A percentile compares a stretch with the other conserved stretches of the same genome.
These are phyloP conservation scores for Penicillium herquei DNA, from an alignment of 495 filamentous ascomycete species.

Conservation along the genomic window DNA sequence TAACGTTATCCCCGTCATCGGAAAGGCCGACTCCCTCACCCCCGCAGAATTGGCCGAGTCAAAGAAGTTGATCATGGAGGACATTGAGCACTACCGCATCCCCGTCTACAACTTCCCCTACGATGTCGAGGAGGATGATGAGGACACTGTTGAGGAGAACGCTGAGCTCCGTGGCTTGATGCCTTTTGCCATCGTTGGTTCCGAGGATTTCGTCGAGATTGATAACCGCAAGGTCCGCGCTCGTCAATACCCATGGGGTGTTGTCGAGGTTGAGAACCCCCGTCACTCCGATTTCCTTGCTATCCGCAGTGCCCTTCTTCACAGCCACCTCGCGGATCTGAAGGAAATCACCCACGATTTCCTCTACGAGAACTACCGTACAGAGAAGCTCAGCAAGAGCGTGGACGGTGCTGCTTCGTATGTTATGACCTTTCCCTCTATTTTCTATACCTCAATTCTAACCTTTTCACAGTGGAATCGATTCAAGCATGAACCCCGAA, in stretches of 20 bases:
- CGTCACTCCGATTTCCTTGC: conserved; percentile 98
- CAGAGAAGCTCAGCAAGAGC: conserved; percentile 99
- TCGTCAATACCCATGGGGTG: conserved; percentile 97
- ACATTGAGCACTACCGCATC: conserved; percentile 99
- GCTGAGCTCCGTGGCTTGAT: conserved; percentile 94
- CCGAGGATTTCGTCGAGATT: conserved; percentile 92
- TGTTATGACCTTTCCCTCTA: conserved; percentile 34
- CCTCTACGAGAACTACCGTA: conserved; percentile 99
- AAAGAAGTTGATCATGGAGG: conserved; percentile 99
- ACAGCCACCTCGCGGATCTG: conserved; percentile 94
- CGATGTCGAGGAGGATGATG: conserved; percentile 98
- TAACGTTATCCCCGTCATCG: conserved; percentile 98
- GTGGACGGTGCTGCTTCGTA: conserved; percentile 89
- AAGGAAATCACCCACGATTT: conserved; percentile 99
- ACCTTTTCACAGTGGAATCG: conserved; percentile 42
- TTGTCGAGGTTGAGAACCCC: conserved; percentile 98
- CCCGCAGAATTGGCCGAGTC: conserved; percentile 96
- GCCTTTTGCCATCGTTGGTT: conserved; percentile 98
- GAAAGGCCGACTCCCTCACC: conserved; percentile 95
- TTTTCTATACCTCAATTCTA: conserved; percentile 20
- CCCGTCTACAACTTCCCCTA: conserved; percentile 99
- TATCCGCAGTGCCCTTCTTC: conserved; percentile 91
- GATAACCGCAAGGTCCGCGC: conserved; percentile 87
- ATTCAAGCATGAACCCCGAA: conserved; percentile 96
- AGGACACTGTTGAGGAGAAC: conserved; percentile 99